Conservation (phyloP, 805 yeast genomes). For the Tetrapisispora iriomotensis region DNA sequence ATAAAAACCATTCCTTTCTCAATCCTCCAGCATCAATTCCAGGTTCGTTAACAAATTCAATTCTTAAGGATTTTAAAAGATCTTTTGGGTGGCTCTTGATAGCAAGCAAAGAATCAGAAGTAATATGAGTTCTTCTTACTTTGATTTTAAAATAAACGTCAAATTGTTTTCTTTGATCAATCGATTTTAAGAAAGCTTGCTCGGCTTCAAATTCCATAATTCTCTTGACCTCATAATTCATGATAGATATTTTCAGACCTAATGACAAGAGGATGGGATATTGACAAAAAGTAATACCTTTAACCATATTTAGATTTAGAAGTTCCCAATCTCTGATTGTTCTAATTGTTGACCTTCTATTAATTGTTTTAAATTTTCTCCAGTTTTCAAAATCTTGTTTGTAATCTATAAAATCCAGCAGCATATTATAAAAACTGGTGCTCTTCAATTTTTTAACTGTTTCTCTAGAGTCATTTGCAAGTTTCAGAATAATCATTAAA, state of each 20-base stretch:
- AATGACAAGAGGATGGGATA: constrained; percentile 74
- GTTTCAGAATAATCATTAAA: constrained; percentile 44
- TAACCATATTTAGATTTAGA: constrained; percentile 4
- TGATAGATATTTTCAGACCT: constrained; percentile 70
- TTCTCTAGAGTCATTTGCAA: constrained; percentile 35
- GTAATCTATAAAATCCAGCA: constrained; percentile 71
- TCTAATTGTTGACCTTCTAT: constrained; percentile 1
- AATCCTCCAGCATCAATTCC: constrained; percentile 96
- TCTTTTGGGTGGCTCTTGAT: constrained; percentile 48
- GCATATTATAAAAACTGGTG: constrained; percentile 52
- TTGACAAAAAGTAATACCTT: constrained; percentile 57
- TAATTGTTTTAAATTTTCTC: constrained; percentile 24
- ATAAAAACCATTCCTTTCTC: constrained; percentile 84
- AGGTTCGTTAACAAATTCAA: constrained; percentile 79
- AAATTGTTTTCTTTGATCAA: constrained; percentile 49
- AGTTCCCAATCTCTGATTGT: not conserved
- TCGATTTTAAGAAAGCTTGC: constrained; percentile 71
- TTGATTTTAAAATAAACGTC: constrained; percentile 61
- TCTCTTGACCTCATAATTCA: constrained; percentile 72
- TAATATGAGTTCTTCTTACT: constrained; percentile 57
- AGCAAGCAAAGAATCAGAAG: constrained; percentile 64
- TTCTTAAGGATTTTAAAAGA: constrained; percentile 61
- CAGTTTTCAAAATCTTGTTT: constrained; percentile 77
- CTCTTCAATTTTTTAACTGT: constrained; percentile 24
- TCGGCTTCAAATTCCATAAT: constrained; percentile 84